Evolutionary conservation across 495 filamentous ascomycete genomes (phyloP).

Genomic region (Aspergillus cristatus): DNA sequence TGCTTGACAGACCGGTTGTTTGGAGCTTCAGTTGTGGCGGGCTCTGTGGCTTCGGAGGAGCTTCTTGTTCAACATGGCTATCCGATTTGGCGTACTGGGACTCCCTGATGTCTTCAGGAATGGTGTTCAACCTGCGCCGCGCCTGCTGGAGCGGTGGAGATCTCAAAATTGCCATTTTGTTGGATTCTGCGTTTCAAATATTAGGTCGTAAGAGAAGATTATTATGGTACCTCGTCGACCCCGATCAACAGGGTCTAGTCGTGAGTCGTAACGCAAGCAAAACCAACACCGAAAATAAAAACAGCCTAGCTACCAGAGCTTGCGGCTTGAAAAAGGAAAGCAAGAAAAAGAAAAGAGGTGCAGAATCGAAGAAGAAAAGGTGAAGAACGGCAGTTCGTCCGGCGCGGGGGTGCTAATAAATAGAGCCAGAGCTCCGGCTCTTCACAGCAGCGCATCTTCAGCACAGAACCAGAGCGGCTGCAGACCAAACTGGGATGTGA

Average conservation of each 20-base stretch:
- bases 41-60: slow-evolving; percentile 3
- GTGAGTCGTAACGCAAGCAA: slow-evolving; percentile 3
- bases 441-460: slow-evolving; percentile 1
- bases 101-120: slow-evolving; percentile 61
- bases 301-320: slow-evolving; percentile 33
- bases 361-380: slow-evolving; percentile 7
- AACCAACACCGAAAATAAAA: slow-evolving; percentile 11
- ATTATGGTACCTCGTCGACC: slow-evolving; percentile 33
- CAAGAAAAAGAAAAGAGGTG: slow-evolving; percentile 5
- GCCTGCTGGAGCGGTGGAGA: slow-evolving; percentile 60
- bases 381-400: slow-evolving; percentile 10
- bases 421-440: slow-evolving; percentile 7
- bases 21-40: slow-evolving; percentile 31
- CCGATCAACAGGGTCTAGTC: slow-evolving; percentile 35
- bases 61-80: background rate
- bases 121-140: slow-evolving; percentile 71
- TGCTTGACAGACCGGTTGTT: slow-evolving; percentile 25
- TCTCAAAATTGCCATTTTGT: slow-evolving; percentile 43
- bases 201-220: background rate
- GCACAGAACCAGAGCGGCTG: too few relatives aligned
- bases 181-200: background rate
- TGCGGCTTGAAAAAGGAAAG: slow-evolving; percentile 15
- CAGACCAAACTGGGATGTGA: too few relatives aligned
- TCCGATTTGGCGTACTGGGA: slow-evolving; percentile 16
- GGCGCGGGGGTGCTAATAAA: slow-evolving; percentile 15